phyloP scores from a whole-genome alignment of 192 early-diverging fungal species.

The Coemansia pectinata region DNA sequence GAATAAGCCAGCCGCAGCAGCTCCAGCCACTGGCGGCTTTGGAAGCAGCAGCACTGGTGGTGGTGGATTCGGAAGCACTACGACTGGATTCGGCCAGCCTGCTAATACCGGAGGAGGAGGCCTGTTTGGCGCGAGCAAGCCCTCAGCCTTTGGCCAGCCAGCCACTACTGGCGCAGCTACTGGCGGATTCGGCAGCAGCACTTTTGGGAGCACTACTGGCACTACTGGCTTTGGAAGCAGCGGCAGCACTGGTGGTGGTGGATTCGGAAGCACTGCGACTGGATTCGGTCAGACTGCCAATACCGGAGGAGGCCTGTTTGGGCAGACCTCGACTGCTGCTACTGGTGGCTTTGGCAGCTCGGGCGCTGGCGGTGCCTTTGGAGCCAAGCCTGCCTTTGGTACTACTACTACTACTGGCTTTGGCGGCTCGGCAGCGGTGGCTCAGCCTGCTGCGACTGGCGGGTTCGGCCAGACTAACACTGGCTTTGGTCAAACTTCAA shows the following conservation, averaged over 20 bases:
- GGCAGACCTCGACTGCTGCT: not conserved
- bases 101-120: not conserved
- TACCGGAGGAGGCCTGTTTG: not conserved
- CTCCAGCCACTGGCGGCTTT: not conserved
- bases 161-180: conserved; percentile 3
- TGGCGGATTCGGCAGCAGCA: conserved; percentile 31
- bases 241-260: conserved; percentile 4
- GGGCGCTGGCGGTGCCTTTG: conserved; percentile 23
- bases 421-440: conserved; percentile 11
- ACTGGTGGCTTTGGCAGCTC: conserved; percentile 8
- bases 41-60: conserved; percentile 5
- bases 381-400: conserved; percentile 26
- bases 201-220: not conserved
- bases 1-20: conserved; percentile 2
- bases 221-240: conserved; percentile 8
- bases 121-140: conserved; percentile 44
- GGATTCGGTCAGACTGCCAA: not conserved
- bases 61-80: conserved; percentile 14
- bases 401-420: conserved; percentile 11
- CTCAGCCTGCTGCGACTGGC: conserved; percentile 12
- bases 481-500: not conserved
- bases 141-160: conserved; percentile 48
- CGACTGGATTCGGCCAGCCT: conserved; percentile 42
- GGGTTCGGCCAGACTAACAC: conserved; percentile 10
- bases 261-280: conserved; percentile 5